Conservation (phyloP, 495 filamentous ascomycete species). For the Lepraria neglecta region DNA sequence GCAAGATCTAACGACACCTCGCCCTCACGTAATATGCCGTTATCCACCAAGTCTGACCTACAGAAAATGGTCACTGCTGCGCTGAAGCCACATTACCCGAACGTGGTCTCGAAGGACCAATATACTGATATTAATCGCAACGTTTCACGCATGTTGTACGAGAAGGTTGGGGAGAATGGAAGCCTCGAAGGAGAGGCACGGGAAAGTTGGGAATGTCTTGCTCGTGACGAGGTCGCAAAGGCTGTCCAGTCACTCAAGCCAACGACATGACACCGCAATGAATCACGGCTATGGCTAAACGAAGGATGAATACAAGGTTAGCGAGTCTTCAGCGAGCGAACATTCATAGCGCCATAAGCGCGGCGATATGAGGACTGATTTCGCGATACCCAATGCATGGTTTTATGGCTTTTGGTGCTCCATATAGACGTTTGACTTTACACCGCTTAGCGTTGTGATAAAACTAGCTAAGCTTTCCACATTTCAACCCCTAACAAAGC, state of each 20-base stretch:
- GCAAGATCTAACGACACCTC: constrained; percentile 50
- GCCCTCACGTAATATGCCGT: constrained; percentile 53
- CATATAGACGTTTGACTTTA: not conserved
- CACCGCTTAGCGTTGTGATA: not conserved
- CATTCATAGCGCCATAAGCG: constrained; percentile 1
- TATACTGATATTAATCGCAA: constrained; percentile 83
- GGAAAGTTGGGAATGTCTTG: constrained; percentile 60
- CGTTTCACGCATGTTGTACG: constrained; percentile 79
- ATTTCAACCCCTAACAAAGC: not conserved
- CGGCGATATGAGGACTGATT: constrained; percentile 9
- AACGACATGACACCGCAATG: not conserved
- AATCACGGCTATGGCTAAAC: not conserved
- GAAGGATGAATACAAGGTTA: constrained; percentile 3
- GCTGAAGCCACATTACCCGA: constrained; percentile 67
- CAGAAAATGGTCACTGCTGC: constrained; percentile 72
- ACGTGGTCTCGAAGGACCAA: constrained; percentile 68
- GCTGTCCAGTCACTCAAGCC: constrained; percentile 43
- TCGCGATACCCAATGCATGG: not conserved
- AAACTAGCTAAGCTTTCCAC: not conserved
- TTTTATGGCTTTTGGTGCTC: not conserved
- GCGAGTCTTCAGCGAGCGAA: constrained; percentile 6
- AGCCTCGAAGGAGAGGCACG: constrained; percentile 51
- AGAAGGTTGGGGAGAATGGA: constrained; percentile 60
- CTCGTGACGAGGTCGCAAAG: constrained; percentile 64
- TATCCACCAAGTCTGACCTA: constrained; percentile 71